Conservation (phyloP, 257 asterid genomes). For the Fraxinus anomala region DNA sequence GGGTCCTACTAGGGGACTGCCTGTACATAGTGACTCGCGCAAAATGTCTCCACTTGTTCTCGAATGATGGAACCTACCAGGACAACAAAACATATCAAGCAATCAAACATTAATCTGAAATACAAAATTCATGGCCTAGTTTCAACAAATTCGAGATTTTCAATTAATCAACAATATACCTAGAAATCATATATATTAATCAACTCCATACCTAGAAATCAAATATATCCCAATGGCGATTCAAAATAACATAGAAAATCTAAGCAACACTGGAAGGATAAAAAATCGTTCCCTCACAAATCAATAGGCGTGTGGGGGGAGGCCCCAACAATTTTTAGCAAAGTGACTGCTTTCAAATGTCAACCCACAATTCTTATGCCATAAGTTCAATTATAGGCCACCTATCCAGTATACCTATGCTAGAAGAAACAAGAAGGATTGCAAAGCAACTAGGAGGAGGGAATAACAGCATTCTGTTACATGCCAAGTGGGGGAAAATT, state of each 20-base stretch:
- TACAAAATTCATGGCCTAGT: slow-evolving; percentile 7
- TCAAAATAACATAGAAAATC: not conserved
- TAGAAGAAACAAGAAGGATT: no score
- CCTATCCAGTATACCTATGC: no score
- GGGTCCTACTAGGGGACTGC: slow-evolving; percentile 72
- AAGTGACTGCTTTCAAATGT: not conserved
- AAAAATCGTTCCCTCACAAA: not conserved
- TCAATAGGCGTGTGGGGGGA: slow-evolving; percentile 2
- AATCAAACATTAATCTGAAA: slow-evolving; percentile 14
- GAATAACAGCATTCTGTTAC: no score
- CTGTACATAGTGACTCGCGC: slow-evolving; percentile 59
- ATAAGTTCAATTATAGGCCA: not conserved
- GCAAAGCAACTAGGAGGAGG: no score
- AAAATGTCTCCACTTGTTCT: slow-evolving; percentile 20
- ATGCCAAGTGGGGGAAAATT: no score
- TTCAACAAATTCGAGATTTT: not conserved
- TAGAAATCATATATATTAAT: no score
- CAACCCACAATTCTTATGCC: not conserved
- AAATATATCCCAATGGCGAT: not conserved
- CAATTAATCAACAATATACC: not conserved
- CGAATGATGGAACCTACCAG: slow-evolving; percentile 31
- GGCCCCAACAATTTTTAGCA: not conserved
- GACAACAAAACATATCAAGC: slow-evolving; percentile 1
- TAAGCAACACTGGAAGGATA: not conserved
- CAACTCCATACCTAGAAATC: not conserved